phyloP scores from a whole-genome alignment of 495 filamentous ascomycete species.

The Aspergillus campestris region DNA sequence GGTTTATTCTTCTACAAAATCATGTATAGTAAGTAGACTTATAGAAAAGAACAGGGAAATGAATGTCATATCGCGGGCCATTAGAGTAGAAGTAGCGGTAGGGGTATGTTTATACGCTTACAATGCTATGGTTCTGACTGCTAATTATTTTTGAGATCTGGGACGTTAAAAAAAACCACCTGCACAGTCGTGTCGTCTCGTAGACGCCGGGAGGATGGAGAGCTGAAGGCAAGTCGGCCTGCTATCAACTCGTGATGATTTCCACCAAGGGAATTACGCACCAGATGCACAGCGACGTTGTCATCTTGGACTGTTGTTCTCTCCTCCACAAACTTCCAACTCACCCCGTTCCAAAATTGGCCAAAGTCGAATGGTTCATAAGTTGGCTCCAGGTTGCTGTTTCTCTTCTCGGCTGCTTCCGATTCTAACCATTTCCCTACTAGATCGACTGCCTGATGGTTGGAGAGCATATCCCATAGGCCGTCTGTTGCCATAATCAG shows the following conservation, averaged over 20 bases:
- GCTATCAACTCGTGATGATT: slow-evolving; percentile 46
- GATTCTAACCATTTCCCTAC: slow-evolving; percentile 48
- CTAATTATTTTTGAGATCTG: too few relatives aligned
- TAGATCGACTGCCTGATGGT: slow-evolving; percentile 49
- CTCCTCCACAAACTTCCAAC: slow-evolving; percentile 22
- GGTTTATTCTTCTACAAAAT: too few relatives aligned
- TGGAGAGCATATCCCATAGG: slow-evolving; percentile 54
- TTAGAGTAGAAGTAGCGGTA: too few relatives aligned
- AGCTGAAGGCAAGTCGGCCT: slow-evolving; percentile 38
- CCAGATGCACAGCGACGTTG: slow-evolving; percentile 55
- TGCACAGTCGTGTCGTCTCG: slow-evolving; percentile 56
- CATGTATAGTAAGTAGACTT: too few relatives aligned
- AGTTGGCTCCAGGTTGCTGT: slow-evolving; percentile 10
- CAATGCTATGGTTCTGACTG: too few relatives aligned
- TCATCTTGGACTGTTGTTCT: slow-evolving; percentile 46
- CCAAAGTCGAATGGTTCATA: slow-evolving; percentile 22
- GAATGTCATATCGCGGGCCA: too few relatives aligned
- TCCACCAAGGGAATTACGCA: slow-evolving; percentile 55
- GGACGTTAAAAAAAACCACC: slow-evolving; percentile 49
- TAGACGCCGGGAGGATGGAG: slow-evolving; percentile 40
- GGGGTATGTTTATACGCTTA: too few relatives aligned
- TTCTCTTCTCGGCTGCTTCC: slow-evolving; percentile 2
- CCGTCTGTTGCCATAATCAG: slow-evolving; percentile 58
- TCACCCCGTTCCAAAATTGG: slow-evolving; percentile 11
- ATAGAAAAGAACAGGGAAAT: too few relatives aligned